These are phyloP conservation scores for Trichosporon sp. DNA, from an alignment of 1,284 basidiomycete species.

Conservation along the genomic window DNA sequence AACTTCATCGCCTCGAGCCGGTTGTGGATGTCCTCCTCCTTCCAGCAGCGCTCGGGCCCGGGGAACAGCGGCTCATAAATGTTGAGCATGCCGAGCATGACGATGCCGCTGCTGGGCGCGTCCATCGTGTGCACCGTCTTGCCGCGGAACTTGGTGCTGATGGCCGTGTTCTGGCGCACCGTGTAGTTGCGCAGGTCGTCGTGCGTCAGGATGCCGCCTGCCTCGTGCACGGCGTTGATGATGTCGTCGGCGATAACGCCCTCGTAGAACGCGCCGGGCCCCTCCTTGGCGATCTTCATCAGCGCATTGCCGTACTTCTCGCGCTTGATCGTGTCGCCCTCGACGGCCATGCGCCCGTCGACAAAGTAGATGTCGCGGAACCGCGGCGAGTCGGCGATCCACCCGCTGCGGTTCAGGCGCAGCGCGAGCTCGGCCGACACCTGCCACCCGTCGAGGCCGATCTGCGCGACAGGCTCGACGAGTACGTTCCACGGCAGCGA, in stretches of 20 bases:
- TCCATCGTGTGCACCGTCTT: slow-evolving; percentile 76
- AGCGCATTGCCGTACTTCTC: slow-evolving; percentile 27
- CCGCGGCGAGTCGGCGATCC: slow-evolving; percentile 34
- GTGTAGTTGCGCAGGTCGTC: slow-evolving; percentile 24
- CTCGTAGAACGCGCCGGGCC: slow-evolving; percentile 35
- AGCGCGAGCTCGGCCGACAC: slow-evolving; percentile 36
- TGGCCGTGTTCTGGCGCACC: slow-evolving; percentile 49
- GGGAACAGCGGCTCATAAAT: slow-evolving; percentile 28
- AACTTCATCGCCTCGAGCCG: slow-evolving; percentile 54
- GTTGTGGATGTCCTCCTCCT: slow-evolving; percentile 38
- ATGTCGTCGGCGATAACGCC: slow-evolving; percentile 36
- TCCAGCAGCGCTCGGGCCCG: slow-evolving; percentile 1
- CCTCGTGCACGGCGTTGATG: slow-evolving; percentile 26
- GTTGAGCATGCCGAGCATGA: slow-evolving; percentile 42
- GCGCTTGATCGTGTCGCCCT: slow-evolving; percentile 25
- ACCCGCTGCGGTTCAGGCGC: slow-evolving; percentile 23
- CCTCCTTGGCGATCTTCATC: slow-evolving; percentile 28
- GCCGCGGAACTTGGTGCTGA: slow-evolving; percentile 69
- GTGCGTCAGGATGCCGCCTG: slow-evolving; percentile 38
- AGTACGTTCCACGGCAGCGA: slow-evolving; percentile 66
- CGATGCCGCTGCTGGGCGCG: slow-evolving; percentile 60
- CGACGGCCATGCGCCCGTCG: slow-evolving; percentile 22
- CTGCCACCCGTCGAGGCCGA: slow-evolving; percentile 70
- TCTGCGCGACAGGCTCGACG: slow-evolving; percentile 65
- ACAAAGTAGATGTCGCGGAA: slow-evolving; percentile 38